A percentile compares a stretch with the other conserved stretches of the same genome.
Conservation (phyloP, 108 stramenopile genomes). For the Nannochloropsis salina region DNA sequence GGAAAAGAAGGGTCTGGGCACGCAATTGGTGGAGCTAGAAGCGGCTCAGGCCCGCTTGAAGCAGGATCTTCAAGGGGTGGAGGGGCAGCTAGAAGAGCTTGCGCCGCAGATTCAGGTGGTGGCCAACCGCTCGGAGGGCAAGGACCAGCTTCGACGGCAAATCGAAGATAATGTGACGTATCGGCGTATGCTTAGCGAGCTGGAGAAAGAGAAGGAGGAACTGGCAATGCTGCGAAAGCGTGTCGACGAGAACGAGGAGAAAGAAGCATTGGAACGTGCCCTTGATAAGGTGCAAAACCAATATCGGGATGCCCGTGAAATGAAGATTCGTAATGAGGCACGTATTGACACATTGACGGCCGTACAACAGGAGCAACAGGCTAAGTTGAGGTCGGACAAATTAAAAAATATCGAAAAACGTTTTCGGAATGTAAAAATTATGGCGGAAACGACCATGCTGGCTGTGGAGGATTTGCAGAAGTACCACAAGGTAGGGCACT, state of each 20-base stretch:
- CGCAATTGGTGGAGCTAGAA: background rate
- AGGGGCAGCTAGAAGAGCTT: background rate
- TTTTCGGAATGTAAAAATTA: slow-evolving; percentile 73
- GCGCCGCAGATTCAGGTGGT: background rate
- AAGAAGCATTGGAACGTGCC: slow-evolving; percentile 23
- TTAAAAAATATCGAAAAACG: slow-evolving; percentile 79
- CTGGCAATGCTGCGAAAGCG: slow-evolving; percentile 52
- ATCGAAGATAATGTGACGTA: slow-evolving; percentile 1
- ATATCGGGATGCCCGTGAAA: background rate
- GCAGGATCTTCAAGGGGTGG: background rate
- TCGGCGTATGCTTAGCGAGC: slow-evolving; percentile 22
- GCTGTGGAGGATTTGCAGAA: slow-evolving; percentile 61
- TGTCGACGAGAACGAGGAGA: slow-evolving; percentile 51
- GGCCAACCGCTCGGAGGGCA: background rate
- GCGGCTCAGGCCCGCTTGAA: background rate
- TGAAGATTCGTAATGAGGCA: background rate
- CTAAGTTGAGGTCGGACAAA: slow-evolving; percentile 61
- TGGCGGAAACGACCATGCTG: slow-evolving; percentile 79
- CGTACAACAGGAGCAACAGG: slow-evolving; percentile 40
- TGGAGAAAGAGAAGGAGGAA: slow-evolving; percentile 37
- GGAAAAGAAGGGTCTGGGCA: background rate
- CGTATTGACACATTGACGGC: slow-evolving; percentile 11
- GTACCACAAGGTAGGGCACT: background rate
- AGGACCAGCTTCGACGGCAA: background rate
- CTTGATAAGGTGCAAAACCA: background rate